These are phyloP conservation scores for Inga leiocalycina DNA, from an alignment of 306 rosid species.

Conservation along the genomic window DNA sequence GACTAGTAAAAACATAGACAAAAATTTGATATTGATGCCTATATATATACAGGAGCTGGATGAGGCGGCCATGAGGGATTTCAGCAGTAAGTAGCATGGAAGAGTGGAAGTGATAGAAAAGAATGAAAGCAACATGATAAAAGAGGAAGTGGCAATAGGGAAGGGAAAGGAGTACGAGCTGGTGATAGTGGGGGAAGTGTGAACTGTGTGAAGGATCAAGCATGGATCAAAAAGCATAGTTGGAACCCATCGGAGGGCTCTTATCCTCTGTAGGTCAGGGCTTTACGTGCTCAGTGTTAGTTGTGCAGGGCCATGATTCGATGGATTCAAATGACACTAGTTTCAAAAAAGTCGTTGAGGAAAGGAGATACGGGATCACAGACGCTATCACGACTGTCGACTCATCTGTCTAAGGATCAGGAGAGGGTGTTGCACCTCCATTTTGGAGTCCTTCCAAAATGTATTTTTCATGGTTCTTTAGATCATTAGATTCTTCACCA, in stretches of 20 bases:
- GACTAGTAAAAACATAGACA: not conserved
- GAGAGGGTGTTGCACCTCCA: no score
- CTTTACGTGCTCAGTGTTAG: conserved; percentile 35
- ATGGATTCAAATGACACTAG: conserved; percentile 10
- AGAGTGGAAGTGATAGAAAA: conserved; percentile 37
- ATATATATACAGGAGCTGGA: conserved; percentile 27
- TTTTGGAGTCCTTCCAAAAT: no score
- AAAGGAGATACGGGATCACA: not conserved
- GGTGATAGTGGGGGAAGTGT: conserved; percentile 45
- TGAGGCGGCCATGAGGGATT: conserved; percentile 30
- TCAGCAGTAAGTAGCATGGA: conserved; percentile 29
- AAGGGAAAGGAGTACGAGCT: conserved; percentile 32
- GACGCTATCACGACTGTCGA: conserved; percentile 4
- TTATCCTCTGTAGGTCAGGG: conserved; percentile 28
- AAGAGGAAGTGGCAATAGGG: conserved; percentile 37
- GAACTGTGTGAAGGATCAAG: not conserved
- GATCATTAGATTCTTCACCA: no score
- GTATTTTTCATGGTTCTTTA: no score
- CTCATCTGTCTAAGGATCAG: not conserved
- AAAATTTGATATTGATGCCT: not conserved
- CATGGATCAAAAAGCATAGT: conserved; percentile 29
- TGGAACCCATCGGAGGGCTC: conserved; percentile 43
- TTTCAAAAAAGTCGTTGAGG: not conserved
- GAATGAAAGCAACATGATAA: conserved; percentile 25
- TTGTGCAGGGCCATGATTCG: conserved; percentile 27